These are phyloP conservation scores for Aspergillus niger DNA, from an alignment of 2,329 filamentous ascomycete species.

Conservation along the genomic window DNA sequence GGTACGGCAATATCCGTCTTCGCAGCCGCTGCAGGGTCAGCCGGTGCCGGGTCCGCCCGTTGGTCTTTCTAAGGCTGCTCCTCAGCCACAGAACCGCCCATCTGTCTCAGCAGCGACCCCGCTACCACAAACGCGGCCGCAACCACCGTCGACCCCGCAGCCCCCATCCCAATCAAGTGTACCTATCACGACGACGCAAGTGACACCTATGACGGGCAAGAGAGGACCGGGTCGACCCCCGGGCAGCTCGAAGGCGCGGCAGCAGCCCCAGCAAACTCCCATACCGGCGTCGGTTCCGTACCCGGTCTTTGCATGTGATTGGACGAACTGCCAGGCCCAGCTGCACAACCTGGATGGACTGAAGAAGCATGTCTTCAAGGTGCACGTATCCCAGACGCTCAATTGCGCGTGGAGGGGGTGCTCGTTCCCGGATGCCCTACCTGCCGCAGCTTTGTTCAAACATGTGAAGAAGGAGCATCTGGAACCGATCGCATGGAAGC, in stretches of 20 bases:
- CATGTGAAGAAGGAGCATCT: conserved; percentile 59
- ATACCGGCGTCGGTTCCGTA: conserved; percentile 24
- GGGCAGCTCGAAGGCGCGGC: conserved; percentile 18
- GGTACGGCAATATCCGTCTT: background rate
- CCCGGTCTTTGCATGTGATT: conserved; percentile 58
- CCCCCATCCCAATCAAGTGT: background rate
- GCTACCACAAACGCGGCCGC: conserved; percentile 2
- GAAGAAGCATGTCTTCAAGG: conserved; percentile 59
- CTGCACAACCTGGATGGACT: conserved; percentile 64
- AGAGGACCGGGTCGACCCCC: conserved; percentile 25
- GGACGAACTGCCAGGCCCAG: conserved; percentile 59
- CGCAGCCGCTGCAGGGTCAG: background rate
- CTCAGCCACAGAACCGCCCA: background rate
- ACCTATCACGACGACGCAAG: conserved; percentile 6
- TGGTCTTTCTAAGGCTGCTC: background rate
- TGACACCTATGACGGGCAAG: conserved; percentile 17
- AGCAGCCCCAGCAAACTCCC: conserved; percentile 16
- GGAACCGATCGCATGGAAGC: conserved; percentile 55
- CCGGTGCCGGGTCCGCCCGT: background rate
- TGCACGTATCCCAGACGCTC: conserved; percentile 48
- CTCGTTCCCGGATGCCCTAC: conserved; percentile 18
- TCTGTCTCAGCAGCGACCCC: background rate
- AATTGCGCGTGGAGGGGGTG: conserved; percentile 32
- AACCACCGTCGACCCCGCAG: background rate
- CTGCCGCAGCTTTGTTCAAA: conserved; percentile 46